Conservation (phyloP, 768 basidiomycete species). For the Rhodosporidiobolus sp. region DNA sequence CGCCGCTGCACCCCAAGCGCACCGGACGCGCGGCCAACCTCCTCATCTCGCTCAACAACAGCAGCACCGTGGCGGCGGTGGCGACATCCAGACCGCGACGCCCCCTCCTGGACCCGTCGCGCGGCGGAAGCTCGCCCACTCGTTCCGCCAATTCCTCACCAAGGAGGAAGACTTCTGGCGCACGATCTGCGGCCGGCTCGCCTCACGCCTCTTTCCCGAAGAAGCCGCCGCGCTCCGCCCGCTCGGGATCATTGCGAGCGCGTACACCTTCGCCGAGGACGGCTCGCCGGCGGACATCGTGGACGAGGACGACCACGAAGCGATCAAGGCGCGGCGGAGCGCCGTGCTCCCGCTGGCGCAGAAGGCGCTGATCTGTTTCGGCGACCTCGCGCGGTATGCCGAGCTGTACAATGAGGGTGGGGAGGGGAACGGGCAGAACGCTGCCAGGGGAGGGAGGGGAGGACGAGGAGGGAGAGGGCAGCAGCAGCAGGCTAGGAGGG, state of each 20-base stretch:
- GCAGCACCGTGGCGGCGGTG: conserved; percentile 20
- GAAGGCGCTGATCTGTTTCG: conserved; percentile 85
- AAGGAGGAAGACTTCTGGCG: conserved; percentile 92
- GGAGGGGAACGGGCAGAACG: conserved; percentile 48
- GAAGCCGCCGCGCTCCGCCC: conserved; percentile 51
- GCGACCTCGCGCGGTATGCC: conserved; percentile 89
- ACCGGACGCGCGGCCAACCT: conserved; percentile 2
- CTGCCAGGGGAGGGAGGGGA: conserved; percentile 14
- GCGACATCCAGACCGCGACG: conserved; percentile 14
- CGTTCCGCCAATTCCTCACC: conserved; percentile 83
- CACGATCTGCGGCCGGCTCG: conserved; percentile 69
- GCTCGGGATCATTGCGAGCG: conserved; percentile 55
- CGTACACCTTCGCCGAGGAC: background rate
- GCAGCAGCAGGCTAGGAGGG: conserved; percentile 54
- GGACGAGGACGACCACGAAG: conserved; percentile 45
- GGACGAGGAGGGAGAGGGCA: conserved; percentile 3
- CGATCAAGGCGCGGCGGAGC: conserved; percentile 48
- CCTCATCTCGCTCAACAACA: background rate
- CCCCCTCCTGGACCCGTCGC: conserved; percentile 57
- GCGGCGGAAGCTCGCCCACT: conserved; percentile 75
- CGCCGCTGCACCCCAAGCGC: conserved; percentile 25
- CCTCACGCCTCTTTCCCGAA: conserved; percentile 39
- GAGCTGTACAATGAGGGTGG: conserved; percentile 73
- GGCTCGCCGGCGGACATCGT: background rate
- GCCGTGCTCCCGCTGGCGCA: conserved; percentile 68